Conservation (phyloP, 2,329 filamentous ascomycete species). For the Metarhizium brunneum region DNA sequence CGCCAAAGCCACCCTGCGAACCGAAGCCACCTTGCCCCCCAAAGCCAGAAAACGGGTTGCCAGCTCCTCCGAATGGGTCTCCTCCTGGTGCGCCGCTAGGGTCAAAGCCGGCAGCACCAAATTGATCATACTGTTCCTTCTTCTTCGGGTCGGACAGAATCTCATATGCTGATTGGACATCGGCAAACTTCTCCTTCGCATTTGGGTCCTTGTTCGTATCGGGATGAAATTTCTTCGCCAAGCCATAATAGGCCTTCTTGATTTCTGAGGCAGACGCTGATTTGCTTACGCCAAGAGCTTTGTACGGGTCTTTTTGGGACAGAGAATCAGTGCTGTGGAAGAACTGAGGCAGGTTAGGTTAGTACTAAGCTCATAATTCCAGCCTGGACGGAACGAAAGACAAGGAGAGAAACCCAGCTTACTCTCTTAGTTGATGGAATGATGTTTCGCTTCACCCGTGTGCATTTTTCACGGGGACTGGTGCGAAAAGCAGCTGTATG, state of each 20-base stretch:
- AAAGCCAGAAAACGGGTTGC: constrained; percentile 54
- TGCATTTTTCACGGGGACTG: constrained; percentile 11
- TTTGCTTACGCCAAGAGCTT: constrained; percentile 74
- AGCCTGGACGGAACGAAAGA: not conserved
- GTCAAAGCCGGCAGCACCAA: constrained; percentile 81
- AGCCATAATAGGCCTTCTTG: constrained; percentile 95
- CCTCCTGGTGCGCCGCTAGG: constrained; percentile 57
- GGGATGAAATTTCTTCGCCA: constrained; percentile 96
- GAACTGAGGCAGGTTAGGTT: constrained; percentile 21
- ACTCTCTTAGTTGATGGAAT: constrained; percentile 20
- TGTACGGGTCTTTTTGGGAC: constrained; percentile 72
- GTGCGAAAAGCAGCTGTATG: constrained; percentile 21
- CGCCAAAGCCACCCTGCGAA: constrained; percentile 58
- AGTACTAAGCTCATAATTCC: not conserved
- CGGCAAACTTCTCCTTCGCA: constrained; percentile 92
- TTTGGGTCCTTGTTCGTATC: constrained; percentile 92
- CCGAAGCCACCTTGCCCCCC: constrained; percentile 13
- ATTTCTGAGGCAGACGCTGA: constrained; percentile 77
- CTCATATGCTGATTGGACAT: constrained; percentile 91
- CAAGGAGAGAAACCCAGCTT: not conserved
- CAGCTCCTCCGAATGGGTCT: constrained; percentile 53
- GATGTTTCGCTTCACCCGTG: constrained; percentile 9
- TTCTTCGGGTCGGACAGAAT: constrained; percentile 88
- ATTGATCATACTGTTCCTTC: constrained; percentile 84
- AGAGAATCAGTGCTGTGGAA: constrained; percentile 52